Percentiles rank a stretch among this genome's conserved stretches.
Evolutionary conservation across 1,284 basidiomycete species (phyloP).

Genomic region (Ustilago nuda): DNA sequence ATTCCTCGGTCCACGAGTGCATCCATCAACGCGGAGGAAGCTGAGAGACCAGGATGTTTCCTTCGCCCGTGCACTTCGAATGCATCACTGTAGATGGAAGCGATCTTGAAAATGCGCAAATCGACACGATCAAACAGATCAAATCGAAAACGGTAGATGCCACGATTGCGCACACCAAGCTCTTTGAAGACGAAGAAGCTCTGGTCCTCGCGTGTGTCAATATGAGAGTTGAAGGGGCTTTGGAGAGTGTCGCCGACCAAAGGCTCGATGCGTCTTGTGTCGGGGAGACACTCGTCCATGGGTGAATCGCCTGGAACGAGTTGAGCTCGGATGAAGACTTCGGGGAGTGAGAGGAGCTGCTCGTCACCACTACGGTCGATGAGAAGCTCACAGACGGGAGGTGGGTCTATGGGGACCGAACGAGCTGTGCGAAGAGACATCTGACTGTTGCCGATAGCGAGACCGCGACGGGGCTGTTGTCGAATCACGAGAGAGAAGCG

Average conservation of each 20-base stretch:
- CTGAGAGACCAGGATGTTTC: constrained; percentile 40
- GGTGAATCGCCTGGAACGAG: constrained; percentile 31
- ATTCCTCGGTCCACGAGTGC: constrained; percentile 45
- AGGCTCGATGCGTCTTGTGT: constrained; percentile 32
- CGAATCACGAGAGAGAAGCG: constrained; percentile 52
- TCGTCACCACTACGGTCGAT: constrained; percentile 46
- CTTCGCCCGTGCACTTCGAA: constrained; percentile 50
- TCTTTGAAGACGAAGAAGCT: constrained; percentile 60
- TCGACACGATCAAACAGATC: constrained; percentile 51
- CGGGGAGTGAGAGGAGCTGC: constrained; percentile 47
- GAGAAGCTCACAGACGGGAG: constrained; percentile 52
- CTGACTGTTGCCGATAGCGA: constrained; percentile 50
- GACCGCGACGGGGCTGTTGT: constrained; percentile 48
- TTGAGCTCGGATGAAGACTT: constrained; percentile 45
- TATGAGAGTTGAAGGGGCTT: constrained; percentile 42
- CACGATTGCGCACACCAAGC: constrained; percentile 48
- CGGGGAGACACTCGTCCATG: constrained; percentile 35
- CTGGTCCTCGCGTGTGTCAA: constrained; percentile 49
- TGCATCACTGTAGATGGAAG: constrained; percentile 39
- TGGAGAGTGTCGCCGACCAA: constrained; percentile 46
- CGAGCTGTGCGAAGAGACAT: constrained; percentile 48
- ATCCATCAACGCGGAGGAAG: constrained; percentile 35
- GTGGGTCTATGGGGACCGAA: constrained; percentile 47
- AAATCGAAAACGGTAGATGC: constrained; percentile 52
- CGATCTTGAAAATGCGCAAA: constrained; percentile 32